Conservation (phyloP, 1,139 yeast genomes). For the Hemisphaericaspora xylofermentans region DNA sequence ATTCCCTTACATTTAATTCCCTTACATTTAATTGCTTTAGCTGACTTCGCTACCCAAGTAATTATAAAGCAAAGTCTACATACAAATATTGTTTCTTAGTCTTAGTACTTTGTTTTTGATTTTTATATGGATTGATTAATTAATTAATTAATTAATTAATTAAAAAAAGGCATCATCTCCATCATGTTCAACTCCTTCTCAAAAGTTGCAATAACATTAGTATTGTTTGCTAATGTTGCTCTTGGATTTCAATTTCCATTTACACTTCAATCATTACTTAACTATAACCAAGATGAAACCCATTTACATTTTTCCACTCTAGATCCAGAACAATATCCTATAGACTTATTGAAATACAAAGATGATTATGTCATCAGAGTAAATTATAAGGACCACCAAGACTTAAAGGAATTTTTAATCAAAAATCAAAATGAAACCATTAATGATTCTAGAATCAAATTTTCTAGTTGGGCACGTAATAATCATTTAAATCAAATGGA, state of each 20-base stretch:
- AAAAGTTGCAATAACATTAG: not conserved
- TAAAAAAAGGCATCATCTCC: no score
- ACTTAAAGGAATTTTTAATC: conserved; percentile 22
- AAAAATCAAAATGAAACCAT: conserved; percentile 1
- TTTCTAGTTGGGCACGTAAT: conserved; percentile 35
- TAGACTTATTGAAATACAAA: conserved; percentile 50
- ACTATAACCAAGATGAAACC: conserved; percentile 1
- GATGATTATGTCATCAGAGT: conserved; percentile 53
- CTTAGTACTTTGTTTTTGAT: no score
- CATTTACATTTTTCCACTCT: conserved; percentile 18
- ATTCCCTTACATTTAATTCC: no score
- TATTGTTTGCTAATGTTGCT: not conserved
- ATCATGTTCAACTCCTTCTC: not conserved
- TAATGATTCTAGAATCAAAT: conserved; percentile 13
- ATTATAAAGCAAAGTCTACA: no score
- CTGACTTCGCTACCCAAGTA: no score
- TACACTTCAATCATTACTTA: conserved; percentile 2
- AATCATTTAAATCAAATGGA: conserved; percentile 28
- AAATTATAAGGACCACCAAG: conserved; percentile 17
- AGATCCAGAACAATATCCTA: conserved; percentile 34
- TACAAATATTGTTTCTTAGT: no score
- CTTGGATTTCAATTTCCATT: conserved; percentile 14
- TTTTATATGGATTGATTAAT: no score
- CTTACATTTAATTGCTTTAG: no score
- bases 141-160: no score